These are phyloP conservation scores for Scopulariopsis brevicaulis DNA, from an alignment of 2,329 filamentous ascomycete species.

Conservation along the genomic window DNA sequence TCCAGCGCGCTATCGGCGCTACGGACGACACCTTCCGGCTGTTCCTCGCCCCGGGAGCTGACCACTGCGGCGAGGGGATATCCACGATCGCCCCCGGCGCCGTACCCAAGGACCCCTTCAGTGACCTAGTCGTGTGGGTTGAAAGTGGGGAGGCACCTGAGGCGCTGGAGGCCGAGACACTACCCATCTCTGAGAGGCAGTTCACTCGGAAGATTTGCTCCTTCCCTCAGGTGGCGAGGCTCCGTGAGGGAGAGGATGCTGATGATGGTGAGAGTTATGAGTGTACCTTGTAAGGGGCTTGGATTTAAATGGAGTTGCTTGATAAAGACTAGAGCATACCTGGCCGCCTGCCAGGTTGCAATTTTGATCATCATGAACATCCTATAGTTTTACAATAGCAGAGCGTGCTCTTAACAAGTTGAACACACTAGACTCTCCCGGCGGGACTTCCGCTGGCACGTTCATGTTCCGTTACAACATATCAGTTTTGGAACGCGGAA, in stretches of 20 bases:
- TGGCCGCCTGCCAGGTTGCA: too few species aligned
- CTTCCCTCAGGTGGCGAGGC: neutral
- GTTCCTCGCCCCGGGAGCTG: conserved; percentile 38
- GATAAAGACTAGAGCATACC: too few species aligned
- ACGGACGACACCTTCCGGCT: conserved; percentile 36
- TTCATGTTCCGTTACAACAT: too few species aligned
- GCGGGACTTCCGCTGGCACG: too few species aligned
- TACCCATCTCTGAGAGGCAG: neutral
- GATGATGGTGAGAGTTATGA: neutral
- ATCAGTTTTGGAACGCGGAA: too few species aligned
- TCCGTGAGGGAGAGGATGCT: neutral
- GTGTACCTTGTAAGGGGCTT: neutral
- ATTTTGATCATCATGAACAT: too few species aligned
- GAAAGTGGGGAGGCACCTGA: conserved; percentile 14
- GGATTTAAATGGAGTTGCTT: too few species aligned
- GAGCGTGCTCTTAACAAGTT: too few species aligned
- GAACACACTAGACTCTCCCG: too few species aligned
- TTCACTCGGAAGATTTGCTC: neutral
- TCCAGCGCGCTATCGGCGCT: conserved; percentile 7
- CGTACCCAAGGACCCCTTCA: conserved; percentile 21
- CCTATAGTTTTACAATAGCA: too few species aligned
- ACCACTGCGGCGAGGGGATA: conserved; percentile 27
- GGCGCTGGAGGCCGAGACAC: neutral
- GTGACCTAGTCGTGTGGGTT: conserved; percentile 23
- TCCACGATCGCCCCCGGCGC: conserved; percentile 3